Base-by-base conservation (phyloP, 768 basidiomycete species). In the Hygrophorus pudorinus region DNA sequence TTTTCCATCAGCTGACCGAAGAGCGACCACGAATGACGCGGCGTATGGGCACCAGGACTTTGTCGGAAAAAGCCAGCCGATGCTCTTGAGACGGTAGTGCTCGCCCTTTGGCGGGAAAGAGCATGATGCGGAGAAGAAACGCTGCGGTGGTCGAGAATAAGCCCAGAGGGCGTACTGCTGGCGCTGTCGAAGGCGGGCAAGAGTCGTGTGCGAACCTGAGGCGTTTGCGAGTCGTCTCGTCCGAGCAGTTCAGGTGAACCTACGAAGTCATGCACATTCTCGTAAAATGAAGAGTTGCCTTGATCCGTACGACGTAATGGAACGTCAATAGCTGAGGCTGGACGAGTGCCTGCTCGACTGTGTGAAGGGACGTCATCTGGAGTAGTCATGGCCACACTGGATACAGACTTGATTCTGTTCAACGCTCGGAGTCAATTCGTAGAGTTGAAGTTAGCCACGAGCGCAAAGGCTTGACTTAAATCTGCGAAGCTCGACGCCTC, bases 1-100 rank as follows among this genome's bases (percentile, higher is more conserved):
- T 78, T 77, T 54, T 82, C 76, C 79, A 85, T 82, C 32, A 82
- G 57, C 56, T 85, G 79, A 6, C 71, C 76, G 51, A 85, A 85
- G 4, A 85, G 60, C 0, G 79, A 65, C 84, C 84, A 85, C 63
- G 71, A 64, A n/a, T 59, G 56, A 11, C 56, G 53, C 41, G 21
- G 13, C 42, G 46, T 8, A 17, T 18, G 1, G 47, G 51, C 4
- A 49, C 47, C 30, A 53, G 36, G 49, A 42, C n/a, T 32, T 5
- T 30, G 42, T 4, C 31, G 32, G 20, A 33, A 21, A 46, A 60
- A 48, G 40, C 41, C 31, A 13, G 47, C 28, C 17, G 46, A 51
- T 28, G 45, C 41, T 21, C 47, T 37, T n/a, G 51, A 49, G 13
- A 42, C n/a, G n/a, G 14, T 16, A 7, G 28, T 40, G 12, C 40